Percentiles rank a stretch among this genome's conserved stretches.
These are phyloP conservation scores for Allium fistulosum DNA, from an alignment of 106 monocot genomes.

Conservation along the genomic window DNA sequence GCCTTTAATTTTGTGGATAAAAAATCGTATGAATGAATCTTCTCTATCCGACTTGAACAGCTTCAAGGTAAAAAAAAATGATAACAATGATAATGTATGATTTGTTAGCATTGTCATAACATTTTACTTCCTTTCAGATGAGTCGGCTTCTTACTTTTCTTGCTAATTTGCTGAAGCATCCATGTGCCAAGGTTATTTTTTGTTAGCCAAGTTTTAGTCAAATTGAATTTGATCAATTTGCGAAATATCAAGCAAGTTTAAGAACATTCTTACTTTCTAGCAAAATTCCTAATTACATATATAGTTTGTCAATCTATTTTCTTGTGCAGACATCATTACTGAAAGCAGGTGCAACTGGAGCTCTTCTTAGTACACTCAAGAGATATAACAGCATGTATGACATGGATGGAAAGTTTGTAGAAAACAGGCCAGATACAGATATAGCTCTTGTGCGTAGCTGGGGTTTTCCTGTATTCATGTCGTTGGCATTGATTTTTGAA, in stretches of 20 bases:
- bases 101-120: too few species aligned
- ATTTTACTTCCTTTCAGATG: constrained; percentile 35
- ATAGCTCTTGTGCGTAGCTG: constrained; percentile 28
- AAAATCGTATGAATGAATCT: constrained; percentile 31
- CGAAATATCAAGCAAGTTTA: too few species aligned
- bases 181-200: constrained; percentile 48
- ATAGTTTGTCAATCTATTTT: background rate
- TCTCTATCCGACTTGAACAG: constrained; percentile 45
- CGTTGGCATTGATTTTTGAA: constrained; percentile 58
- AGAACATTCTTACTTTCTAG: background rate
- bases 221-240: too few species aligned
- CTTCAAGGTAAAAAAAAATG: constrained; percentile 46
- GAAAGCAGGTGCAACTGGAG: constrained; percentile 33
- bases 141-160: constrained; percentile 73
- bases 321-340: constrained; percentile 48
- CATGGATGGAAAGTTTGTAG: constrained; percentile 31
- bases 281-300: background rate
- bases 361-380: constrained; percentile 35
- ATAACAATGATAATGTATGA: too few species aligned
- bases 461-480: constrained; percentile 58
- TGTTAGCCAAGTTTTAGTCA: background rate
- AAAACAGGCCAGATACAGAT: constrained; percentile 28
- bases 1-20: constrained; percentile 70
- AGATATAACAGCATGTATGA: constrained; percentile 29
- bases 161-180: constrained; percentile 80